Percentiles rank a stretch among this genome's conserved stretches.
Evolutionary conservation across 805 yeast genomes (phyloP).

Genomic region (Saturnispora mendoncae): DNA sequence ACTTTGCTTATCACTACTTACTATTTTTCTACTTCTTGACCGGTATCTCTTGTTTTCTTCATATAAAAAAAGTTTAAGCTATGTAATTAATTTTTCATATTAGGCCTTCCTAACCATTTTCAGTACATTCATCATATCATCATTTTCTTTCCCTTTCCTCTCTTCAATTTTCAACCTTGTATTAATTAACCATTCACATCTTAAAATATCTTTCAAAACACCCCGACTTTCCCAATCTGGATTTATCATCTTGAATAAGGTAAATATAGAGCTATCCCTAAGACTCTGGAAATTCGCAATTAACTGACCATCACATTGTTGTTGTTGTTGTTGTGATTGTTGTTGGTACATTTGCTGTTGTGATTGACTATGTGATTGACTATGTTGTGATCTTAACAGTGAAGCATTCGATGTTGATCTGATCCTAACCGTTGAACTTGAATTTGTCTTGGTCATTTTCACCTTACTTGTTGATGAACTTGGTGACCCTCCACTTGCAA

Average conservation of each 20-base stretch:
- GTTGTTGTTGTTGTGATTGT: not conserved
- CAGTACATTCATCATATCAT: conserved; percentile 19
- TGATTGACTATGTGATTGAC: too few relatives aligned
- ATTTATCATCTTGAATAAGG: conserved; percentile 24
- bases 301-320: not conserved
- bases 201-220: conserved; percentile 16
- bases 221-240: conserved; percentile 23
- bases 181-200: conserved; percentile 28
- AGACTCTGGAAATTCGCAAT: conserved; percentile 11
- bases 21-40: not conserved
- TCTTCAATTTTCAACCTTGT: conserved; percentile 16
- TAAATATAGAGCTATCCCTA: conserved; percentile 11
- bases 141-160: conserved; percentile 16
- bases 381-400: not conserved
- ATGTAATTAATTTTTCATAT: not conserved
- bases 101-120: conserved; percentile 4
- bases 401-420: conserved; percentile 4
- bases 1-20: too few relatives aligned
- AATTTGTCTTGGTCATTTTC: not conserved
- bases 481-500: not conserved
- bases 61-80: not conserved
- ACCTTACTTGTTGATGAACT: not conserved
- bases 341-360: not conserved
- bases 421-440: not conserved
- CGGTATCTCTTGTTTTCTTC: conserved; percentile 2